phyloP scores from a whole-genome alignment of 768 basidiomycete genomes.

The Crepidotus variabilis region DNA sequence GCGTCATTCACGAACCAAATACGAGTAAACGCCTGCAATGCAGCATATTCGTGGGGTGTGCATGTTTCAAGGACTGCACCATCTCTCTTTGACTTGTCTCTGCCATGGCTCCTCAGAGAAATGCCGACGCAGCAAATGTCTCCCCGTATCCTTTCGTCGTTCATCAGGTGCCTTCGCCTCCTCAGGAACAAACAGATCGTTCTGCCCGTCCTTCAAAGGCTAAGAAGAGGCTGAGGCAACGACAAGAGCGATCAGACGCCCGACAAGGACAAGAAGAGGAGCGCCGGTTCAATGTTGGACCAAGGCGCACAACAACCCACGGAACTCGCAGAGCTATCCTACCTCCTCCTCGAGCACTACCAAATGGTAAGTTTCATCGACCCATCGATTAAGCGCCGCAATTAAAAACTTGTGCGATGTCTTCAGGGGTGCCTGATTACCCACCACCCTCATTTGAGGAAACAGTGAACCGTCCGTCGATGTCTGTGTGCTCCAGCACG shows the following conservation, averaged over 20 bases:
- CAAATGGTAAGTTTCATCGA: slow-evolving; percentile 16
- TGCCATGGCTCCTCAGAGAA: slow-evolving; percentile 40
- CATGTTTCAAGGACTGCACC: slow-evolving; percentile 31
- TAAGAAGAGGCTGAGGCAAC: slow-evolving; percentile 35
- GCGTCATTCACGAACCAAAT: slow-evolving; percentile 22
- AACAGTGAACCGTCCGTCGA: slow-evolving; percentile 47
- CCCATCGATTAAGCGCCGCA: not conserved
- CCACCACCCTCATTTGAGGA: slow-evolving; percentile 78
- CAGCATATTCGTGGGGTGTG: slow-evolving; percentile 33
- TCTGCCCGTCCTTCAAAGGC: slow-evolving; percentile 38
- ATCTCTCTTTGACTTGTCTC: slow-evolving; percentile 31
- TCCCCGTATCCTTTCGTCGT: slow-evolving; percentile 58
- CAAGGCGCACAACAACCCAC: slow-evolving; percentile 24
- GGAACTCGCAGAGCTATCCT: slow-evolving; percentile 19
- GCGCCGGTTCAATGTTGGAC: slow-evolving; percentile 40
- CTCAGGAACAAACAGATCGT: slow-evolving; percentile 52
- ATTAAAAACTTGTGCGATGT: slow-evolving; percentile 7
- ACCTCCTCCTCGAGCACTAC: slow-evolving; percentile 21
- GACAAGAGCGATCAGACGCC: slow-evolving; percentile 32
- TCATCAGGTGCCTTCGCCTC: slow-evolving; percentile 30
- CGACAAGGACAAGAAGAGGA: slow-evolving; percentile 40
- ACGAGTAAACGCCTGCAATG: slow-evolving; percentile 31
- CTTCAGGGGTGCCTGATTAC: slow-evolving; percentile 52
- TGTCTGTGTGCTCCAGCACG: slow-evolving; percentile 35
- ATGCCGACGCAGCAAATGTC: slow-evolving; percentile 47